phyloP scores from a whole-genome alignment of 306 rosid genomes.

The Cajanus cajan region DNA sequence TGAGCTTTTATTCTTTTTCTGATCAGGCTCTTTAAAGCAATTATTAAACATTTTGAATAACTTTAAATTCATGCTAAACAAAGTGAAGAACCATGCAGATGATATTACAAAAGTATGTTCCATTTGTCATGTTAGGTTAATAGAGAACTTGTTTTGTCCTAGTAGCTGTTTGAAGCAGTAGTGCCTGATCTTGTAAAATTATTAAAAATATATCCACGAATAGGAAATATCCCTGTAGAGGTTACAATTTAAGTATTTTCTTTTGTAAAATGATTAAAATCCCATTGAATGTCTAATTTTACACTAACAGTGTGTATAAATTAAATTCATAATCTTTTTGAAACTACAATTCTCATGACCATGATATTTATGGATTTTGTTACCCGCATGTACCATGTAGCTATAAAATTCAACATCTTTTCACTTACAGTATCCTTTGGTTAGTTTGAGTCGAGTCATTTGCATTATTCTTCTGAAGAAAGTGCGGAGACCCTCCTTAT shows the following conservation, averaged over 20 bases:
- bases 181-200: neutral
- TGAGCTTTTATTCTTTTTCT: slow-evolving; percentile 29
- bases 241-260: neutral
- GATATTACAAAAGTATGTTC: neutral
- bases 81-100: slow-evolving; percentile 13
- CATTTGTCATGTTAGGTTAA: slow-evolving; percentile 13
- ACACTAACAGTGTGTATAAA: neutral
- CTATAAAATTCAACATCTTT: neutral
- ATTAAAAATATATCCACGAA: slow-evolving; percentile 1
- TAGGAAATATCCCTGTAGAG: neutral
- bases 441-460: neutral
- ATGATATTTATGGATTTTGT: slow-evolving; percentile 1
- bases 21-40: slow-evolving; percentile 1
- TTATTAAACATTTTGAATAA: neutral
- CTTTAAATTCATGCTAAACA: neutral
- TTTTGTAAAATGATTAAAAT: neutral
- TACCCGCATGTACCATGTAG: slow-evolving; percentile 17
- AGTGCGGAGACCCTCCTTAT: neutral
- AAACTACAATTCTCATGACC: neutral
- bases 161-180: slow-evolving; percentile 1
- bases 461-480: slow-evolving; percentile 27
- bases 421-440: neutral
- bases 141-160: slow-evolving; percentile 12
- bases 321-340: neutral
- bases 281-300: neutral